Base-by-base conservation (phyloP, 192 early-diverging fungal species). In the Linnemannia zychae region DNA sequence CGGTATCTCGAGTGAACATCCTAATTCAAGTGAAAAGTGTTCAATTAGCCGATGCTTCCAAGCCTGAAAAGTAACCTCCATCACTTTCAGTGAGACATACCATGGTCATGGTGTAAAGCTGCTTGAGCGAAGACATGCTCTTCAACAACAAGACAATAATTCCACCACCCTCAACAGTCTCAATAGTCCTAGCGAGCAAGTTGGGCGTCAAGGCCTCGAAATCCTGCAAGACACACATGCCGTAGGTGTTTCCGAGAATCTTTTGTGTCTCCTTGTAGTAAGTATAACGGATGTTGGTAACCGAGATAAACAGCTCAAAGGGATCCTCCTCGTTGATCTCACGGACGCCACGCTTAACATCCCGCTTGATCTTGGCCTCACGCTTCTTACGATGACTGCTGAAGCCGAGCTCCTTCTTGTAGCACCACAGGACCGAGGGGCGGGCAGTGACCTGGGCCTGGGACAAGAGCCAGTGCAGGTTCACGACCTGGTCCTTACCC, bases 211-310 rank as follows among this genome's bases (percentile, higher is more conserved):
- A 90, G 7, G 98, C 98, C 84, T 99, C 98, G 86, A 99, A 99
- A 89, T 99, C 98, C 92, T 97, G 95, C 69, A 99, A 88, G 37
- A 99, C 94, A 75, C 98, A 99, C 98, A 99, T 99, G 9, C 98
- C 98, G 78, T 94, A 99, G 33, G 98, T 99, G 85, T 97, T 97
- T 81, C 98, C 98, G 72, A 99, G 91, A 78, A 99, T 97, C 86
- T 98, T 99, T 78, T 99, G 94, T 28, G 98, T 97, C 86, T 99
- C 98, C 87, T 99, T 99, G 93, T 99, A 99, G 93, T 99, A 99
- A 36, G 97, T 96, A 90, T 99, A 99, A 75, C 98, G 93, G 83
- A 99, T 99, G 81, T 97, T 93, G 37, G 98, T 98, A 63, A 96
- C 94, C 4, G 97, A 92, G 31, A 99, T 92, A 84, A 99, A 99